These are phyloP conservation scores for Epichloe gansuensis DNA, from an alignment of 2,329 filamentous ascomycete genomes.

Conservation along the genomic window DNA sequence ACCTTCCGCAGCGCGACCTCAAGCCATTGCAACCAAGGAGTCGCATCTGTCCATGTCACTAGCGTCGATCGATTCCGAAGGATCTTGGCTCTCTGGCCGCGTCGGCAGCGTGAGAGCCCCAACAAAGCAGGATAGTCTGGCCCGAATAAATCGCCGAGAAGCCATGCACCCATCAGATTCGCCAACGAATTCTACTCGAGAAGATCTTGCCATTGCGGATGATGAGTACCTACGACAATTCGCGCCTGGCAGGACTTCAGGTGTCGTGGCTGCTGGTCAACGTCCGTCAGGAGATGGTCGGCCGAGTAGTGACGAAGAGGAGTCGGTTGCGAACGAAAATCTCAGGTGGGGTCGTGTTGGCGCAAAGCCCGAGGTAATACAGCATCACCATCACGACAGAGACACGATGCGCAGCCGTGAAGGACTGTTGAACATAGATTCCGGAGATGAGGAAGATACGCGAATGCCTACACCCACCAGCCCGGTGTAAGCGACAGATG, in stretches of 20 bases:
- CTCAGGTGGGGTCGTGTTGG: conserved; percentile 40
- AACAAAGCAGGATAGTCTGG: conserved; percentile 30
- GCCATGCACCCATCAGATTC: conserved; percentile 25
- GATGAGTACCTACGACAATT: conserved; percentile 60
- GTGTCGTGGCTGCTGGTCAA: conserved; percentile 19
- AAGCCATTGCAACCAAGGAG: conserved; percentile 33
- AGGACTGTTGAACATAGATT: conserved; percentile 33
- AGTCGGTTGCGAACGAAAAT: conserved; percentile 27
- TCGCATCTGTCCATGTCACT: conserved; percentile 70
- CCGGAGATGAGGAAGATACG: conserved; percentile 20
- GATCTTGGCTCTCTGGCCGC: conserved; percentile 83
- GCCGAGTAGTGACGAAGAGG: conserved; percentile 47
- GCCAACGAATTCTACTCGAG: conserved; percentile 36
- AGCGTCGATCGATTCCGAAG: conserved; percentile 90
- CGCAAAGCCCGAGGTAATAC: conserved; percentile 43
- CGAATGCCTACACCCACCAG: conserved; percentile 12
- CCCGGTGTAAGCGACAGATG: not conserved
- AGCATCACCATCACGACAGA: conserved; percentile 32
- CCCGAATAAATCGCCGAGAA: conserved; percentile 18
- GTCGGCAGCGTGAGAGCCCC: conserved; percentile 35
- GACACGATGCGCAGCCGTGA: conserved; percentile 39
- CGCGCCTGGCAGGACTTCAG: conserved; percentile 16
- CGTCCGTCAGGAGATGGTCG: conserved; percentile 37
- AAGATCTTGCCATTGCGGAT: conserved; percentile 48
- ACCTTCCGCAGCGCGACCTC: conserved; percentile 29